Base-by-base conservation (phyloP, 2,329 filamentous ascomycete species). In the Pseudocercospora musae region DNA sequence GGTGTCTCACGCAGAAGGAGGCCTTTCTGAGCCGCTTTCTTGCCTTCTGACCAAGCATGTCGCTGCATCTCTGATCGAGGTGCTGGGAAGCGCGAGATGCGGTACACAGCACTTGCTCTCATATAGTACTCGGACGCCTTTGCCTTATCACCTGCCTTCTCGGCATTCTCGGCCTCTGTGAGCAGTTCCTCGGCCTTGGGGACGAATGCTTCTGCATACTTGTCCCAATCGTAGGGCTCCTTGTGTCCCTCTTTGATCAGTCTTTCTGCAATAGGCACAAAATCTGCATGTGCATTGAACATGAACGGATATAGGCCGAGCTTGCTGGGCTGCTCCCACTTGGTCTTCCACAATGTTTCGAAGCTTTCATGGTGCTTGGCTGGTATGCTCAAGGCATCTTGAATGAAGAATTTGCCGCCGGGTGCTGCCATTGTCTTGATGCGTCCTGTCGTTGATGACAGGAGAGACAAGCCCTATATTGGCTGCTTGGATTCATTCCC, bases 1-100 rank as follows among this genome's bases (percentile, higher is more conserved):
- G 87, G 85, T n/a, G 78, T 75, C 1, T 80, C 78, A 81, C 86
- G 20, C 70, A 74, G 1, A 76, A 82, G 69, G 4, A 82, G 66
- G 0, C 80, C 88, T 71, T 85, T 85, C 54, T 85, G 73, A 66
- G 89, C 89, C 0, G 82, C 81, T 27, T 81, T 74, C 73, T 91
- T 91, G 69, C 90, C 88, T 59, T 81, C 77, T 67, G 82, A 78
- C 84, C 88, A 92, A 1, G 88, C 88, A 27, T 81, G 73, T 66
- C 85, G 82, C 75, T 92, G 80, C 55, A 78, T 75, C 6, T 74
- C 73, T 21, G 77, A 79, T 21, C 80, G 73, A 20, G 80, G 79
- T 5, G 79, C 79, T 7, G 89, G 89, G 71, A 92, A 92, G 15
- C 89, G 83, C 0, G 87, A 82, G 67, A 92, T 91, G 57, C 89